Percentiles rank a stretch among this genome's conserved stretches.
These are phyloP conservation scores for Eucalyptus guilfoylei DNA, from an alignment of 345 rosid species.

Conservation along the genomic window DNA sequence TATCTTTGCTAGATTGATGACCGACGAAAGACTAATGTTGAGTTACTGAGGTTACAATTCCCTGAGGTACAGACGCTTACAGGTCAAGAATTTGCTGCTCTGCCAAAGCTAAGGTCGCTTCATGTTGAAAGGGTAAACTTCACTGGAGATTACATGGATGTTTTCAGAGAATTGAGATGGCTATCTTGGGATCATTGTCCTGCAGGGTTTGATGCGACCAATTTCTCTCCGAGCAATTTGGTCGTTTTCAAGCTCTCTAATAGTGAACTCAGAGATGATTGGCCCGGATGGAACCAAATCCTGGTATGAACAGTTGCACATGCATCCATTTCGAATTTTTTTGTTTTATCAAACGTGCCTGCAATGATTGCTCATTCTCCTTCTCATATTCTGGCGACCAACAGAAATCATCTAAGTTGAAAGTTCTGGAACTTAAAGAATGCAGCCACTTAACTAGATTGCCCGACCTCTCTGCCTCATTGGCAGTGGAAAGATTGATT, in stretches of 20 bases:
- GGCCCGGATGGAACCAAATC: background rate
- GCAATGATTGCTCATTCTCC: no score
- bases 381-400: no score
- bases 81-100: background rate
- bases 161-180: background rate
- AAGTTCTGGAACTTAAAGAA: no score
- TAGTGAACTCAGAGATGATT: background rate
- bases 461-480: no score
- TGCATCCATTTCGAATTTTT: no score
- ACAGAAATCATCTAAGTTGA: no score
- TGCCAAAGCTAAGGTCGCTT: background rate
- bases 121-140: background rate
- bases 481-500: no score
- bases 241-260: background rate
- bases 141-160: background rate
- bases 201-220: no score
- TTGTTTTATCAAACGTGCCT: no score
- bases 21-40: fast-evolving
- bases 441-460: no score
- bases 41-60: background rate
- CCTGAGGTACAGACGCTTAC: background rate
- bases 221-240: background rate
- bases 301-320: no score
- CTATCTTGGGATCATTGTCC: background rate
- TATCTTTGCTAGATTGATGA: background rate